Evolutionary conservation across 1,139 yeast genomes (phyloP).

Genomic region (Pichia sp.): DNA sequence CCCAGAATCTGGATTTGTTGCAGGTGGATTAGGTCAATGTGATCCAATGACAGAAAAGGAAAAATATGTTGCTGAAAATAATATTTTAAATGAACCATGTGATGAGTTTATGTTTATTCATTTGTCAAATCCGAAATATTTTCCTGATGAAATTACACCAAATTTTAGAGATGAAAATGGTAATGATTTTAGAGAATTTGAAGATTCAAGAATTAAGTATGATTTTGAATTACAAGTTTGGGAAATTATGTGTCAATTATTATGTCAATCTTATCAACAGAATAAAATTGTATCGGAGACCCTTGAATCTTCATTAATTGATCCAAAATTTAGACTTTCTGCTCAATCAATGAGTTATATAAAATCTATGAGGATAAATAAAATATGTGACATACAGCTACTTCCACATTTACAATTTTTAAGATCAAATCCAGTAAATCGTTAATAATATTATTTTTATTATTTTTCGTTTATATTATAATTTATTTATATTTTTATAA

Average conservation of each 20-base stretch:
- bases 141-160: constrained; percentile 43
- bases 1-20: constrained; percentile 32
- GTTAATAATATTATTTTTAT: no score
- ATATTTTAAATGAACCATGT: constrained; percentile 15
- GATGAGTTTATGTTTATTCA: constrained; percentile 44
- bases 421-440: constrained; percentile 9
- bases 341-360: constrained; percentile 28
- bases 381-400: constrained; percentile 26
- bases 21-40: constrained; percentile 57
- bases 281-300: constrained; percentile 9
- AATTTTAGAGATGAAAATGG: constrained; percentile 36
- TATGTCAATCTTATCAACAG: constrained; percentile 28
- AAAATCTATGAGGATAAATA: constrained; percentile 21
- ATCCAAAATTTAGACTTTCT: constrained; percentile 18
- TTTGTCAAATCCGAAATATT: constrained; percentile 59
- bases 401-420: constrained; percentile 31
- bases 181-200: constrained; percentile 23
- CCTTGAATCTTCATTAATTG: constrained; percentile 15
- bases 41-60: constrained; percentile 38
- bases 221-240: constrained; percentile 34
- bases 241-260: constrained; percentile 31
- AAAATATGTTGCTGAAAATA: constrained; percentile 19
- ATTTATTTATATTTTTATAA: no score
- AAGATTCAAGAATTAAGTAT: constrained; percentile 27
- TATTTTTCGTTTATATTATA: no score